Base-by-base conservation (phyloP, 225 moss, liverwort and hornwort species). In the Polytrichum formosum region DNA sequence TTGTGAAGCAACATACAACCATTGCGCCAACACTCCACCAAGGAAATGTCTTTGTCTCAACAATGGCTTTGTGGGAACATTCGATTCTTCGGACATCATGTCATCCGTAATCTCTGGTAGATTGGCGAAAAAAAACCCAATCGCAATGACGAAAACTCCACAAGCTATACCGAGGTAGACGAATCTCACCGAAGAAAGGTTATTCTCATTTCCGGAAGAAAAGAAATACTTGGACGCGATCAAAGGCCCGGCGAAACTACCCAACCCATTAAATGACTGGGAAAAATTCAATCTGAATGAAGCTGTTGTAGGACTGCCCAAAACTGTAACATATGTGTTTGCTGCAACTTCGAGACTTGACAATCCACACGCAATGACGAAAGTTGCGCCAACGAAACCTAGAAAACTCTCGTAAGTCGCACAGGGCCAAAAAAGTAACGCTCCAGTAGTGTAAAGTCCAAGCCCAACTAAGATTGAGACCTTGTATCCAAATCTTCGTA, bases 261-360 rank as follows among this genome's bases (percentile, higher is more conserved):
- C 85, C 67, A 85, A 21, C 7, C 77, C 79, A 0, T 85, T 85
- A 60, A 85, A 85, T 0, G 85, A 82, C 28, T 85, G 85, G 1
- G 85, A 82, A 22, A 85, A 72, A 9, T 85, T 85, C 26, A 82
- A 56, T 18, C 82, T 19, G 0, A 79, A 62, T 4, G 85, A 35
- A 1, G 85, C 72, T 2, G 77, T 75, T 18, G 74, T 55, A 1
- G 82, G 79, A 54, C 63, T 75, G 6, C 85, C 85, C 55, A 85
- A 61, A 4, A 85, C 66, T 0, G 70, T 79, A 1, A 85, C 77
- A 37, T 79, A 85, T 0, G 82, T 82, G 9, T 85, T 82, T 2
- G 85, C 82, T 18, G 82, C 82, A 66, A 85, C 79, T 72, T 85
- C 82, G 0, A 85, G 54, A 22, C 74, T 79, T 0, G 82, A 82